Base-by-base conservation (phyloP, 805 yeast species). In the Myxozyma kluyveri region DNA sequence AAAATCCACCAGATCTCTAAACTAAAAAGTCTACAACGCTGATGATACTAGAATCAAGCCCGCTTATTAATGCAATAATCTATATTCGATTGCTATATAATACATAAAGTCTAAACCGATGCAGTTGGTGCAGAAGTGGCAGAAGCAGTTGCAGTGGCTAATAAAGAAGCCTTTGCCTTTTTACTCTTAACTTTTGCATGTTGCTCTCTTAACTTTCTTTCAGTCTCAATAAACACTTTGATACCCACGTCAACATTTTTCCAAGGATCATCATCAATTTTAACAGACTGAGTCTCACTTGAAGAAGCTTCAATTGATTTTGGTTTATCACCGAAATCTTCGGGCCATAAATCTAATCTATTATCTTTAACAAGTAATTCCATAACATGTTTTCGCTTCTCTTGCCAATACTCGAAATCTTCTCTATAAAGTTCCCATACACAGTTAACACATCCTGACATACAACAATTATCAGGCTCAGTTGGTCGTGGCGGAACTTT, bases 361-460 rank as follows among this genome's bases (percentile, higher is more conserved):
- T 61, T 37, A 5, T 72, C 69, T 39, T 64, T 60, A 18, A 70
- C 69, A n/a, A 81, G 65, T 9, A 67, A 62, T 67, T 76, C 48
- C 52, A 76, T 85, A 0, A 96, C 96, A 50, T 74, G 66, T 35
- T 69, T 69, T 18, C 95, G 72, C 63, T 74, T 69, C 1, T 57
- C 65, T 62, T 82, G 80, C 96, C 96, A 93, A 31, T 88, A 88
- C 57, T 81, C 83, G 45, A 90, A 63, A 66, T 93, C 98, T 47
- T 91, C 97, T 59, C 85, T 83, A 66, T 81, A 91, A 49, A 87
- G 71, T 62, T 90, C 96, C 98, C 98, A 93, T 1, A 91, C 98
- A 68, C 99, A 91, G 69, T 91, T 89, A 27, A 88, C 82, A 68
- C 99, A 91, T 1, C 99, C 99, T 52, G 93, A 83, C 96, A 89